Percentiles rank a stretch among this genome's conserved stretches.
These are phyloP conservation scores for Zalerion maritima DNA, from an alignment of 495 filamentous ascomycete genomes.

Conservation along the genomic window DNA sequence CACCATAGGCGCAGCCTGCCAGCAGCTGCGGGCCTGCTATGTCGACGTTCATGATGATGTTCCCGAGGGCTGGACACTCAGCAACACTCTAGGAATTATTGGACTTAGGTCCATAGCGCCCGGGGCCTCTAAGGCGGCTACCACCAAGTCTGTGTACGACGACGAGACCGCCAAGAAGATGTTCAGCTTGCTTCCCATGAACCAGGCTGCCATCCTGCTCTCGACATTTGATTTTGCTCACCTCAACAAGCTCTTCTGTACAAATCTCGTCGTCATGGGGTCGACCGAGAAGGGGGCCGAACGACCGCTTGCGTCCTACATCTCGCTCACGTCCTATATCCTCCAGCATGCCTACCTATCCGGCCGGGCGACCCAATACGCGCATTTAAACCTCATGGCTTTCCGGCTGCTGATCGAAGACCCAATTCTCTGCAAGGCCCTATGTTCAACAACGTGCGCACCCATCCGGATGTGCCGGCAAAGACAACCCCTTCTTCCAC, in stretches of 20 bases:
- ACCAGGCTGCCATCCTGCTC: constrained; percentile 63
- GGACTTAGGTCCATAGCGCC: constrained; percentile 66
- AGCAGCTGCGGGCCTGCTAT: constrained; percentile 54
- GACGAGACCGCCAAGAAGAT: constrained; percentile 63
- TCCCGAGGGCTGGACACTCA: constrained; percentile 78
- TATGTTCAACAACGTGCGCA: constrained; percentile 66
- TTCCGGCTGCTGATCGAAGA: constrained; percentile 85
- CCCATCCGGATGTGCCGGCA: constrained; percentile 79
- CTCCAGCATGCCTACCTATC: constrained; percentile 88
- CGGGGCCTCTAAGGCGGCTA: constrained; percentile 46
- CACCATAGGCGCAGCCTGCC: constrained; percentile 57
- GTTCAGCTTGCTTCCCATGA: constrained; percentile 57
- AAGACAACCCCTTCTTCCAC: constrained; percentile 72
- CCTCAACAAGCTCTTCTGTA: constrained; percentile 91
- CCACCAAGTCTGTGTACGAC: constrained; percentile 39
- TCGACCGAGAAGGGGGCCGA: constrained; percentile 51
- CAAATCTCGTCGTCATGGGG: constrained; percentile 53
- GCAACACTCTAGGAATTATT: constrained; percentile 67
- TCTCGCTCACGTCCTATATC: constrained; percentile 85
- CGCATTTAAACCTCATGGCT: constrained; percentile 66
- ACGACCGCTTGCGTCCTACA: constrained; percentile 63
- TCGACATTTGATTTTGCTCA: constrained; percentile 87
- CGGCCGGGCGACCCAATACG: constrained; percentile 58
- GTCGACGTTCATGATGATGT: constrained; percentile 83
- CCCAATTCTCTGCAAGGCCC: constrained; percentile 62